A percentile compares a stretch with the other conserved stretches of the same genome.
Evolutionary conservation across 225 moss, liverwort and hornwort genomes (phyloP).

Genomic region (Climacium dendroides): DNA sequence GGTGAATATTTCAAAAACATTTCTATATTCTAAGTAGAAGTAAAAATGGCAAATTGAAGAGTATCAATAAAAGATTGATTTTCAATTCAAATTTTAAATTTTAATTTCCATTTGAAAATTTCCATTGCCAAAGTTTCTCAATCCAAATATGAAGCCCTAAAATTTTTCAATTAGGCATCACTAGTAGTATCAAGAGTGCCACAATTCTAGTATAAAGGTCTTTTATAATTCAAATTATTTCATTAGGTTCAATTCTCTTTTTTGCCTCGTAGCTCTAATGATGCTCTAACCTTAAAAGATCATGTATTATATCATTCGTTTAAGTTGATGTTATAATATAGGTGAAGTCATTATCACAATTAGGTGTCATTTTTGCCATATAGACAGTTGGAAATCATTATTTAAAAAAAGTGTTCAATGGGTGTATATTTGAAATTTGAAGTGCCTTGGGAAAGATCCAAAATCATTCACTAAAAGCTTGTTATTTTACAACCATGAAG

Average conservation of each 20-base stretch:
- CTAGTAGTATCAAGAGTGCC: fast-evolving
- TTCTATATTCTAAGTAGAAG: too few relatives aligned
- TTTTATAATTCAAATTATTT: not conserved
- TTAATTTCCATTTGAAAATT: too few relatives aligned
- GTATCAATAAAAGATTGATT: too few relatives aligned
- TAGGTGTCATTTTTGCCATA: fast-evolving
- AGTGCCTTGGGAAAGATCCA: fast-evolving
- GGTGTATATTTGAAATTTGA: not conserved
- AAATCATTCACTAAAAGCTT: not conserved
- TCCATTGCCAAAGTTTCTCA: too few relatives aligned
- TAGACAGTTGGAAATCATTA: fast-evolving
- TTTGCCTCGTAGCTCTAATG: not conserved
- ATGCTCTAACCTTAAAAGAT: not conserved
- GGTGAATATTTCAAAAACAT: too few relatives aligned
- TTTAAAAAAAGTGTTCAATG: not conserved
- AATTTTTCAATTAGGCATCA: too few relatives aligned
- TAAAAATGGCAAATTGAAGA: too few relatives aligned
- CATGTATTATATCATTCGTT: not conserved
- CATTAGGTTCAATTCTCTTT: not conserved
- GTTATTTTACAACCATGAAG: not conserved
- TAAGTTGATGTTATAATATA: not conserved
- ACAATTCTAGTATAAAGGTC: too few relatives aligned
- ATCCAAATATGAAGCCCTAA: too few relatives aligned
- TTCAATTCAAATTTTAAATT: too few relatives aligned
- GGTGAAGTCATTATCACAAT: not conserved